Conservation (phyloP, 129 eudicot genomes). For the Escallonia herrerae region DNA sequence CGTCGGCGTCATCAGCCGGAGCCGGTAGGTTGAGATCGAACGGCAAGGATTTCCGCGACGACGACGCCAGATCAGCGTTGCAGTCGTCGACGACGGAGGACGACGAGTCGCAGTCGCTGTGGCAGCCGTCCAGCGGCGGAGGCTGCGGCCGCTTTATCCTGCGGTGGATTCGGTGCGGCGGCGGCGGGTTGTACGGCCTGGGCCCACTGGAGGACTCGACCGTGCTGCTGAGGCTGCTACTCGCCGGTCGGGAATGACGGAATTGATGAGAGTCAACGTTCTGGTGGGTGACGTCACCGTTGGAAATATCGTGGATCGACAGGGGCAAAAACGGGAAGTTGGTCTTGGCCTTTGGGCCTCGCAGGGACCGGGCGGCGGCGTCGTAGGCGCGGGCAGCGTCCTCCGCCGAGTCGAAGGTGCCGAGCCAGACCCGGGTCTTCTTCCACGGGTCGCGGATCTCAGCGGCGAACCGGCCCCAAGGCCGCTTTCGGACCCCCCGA, state of each 20-base stretch:
- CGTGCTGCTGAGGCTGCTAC: constrained; percentile 55
- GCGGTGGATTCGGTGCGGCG: constrained; percentile 11
- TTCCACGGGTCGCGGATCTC: constrained; percentile 63
- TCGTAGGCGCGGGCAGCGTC: constrained; percentile 59
- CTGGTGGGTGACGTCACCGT: constrained; percentile 4
- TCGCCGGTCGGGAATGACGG: constrained; percentile 31
- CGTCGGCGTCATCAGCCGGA: constrained; percentile 31
- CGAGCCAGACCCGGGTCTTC: constrained; percentile 52
- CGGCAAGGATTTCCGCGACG: constrained; percentile 31
- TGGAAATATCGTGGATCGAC: constrained; percentile 8
- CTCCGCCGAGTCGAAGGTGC: constrained; percentile 48
- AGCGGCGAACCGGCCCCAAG: constrained; percentile 60
- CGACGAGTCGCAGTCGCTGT: constrained; percentile 52
- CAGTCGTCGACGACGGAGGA: constrained; percentile 49
- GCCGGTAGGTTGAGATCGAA: constrained; percentile 55
- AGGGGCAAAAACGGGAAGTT: constrained; percentile 35
- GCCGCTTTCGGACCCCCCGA: constrained; percentile 48
- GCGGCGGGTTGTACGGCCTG: constrained; percentile 10
- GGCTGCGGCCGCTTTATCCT: constrained; percentile 8
- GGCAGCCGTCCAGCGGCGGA: constrained; percentile 32
- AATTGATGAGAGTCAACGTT: constrained; percentile 22
- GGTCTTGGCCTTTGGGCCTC: constrained; percentile 53
- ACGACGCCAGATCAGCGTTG: constrained; percentile 21
- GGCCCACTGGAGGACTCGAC: constrained; percentile 58
- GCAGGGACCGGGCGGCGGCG: constrained; percentile 50